Conservation (phyloP, 2,329 filamentous ascomycete species). For the Pestalotiopsis sp. region DNA sequence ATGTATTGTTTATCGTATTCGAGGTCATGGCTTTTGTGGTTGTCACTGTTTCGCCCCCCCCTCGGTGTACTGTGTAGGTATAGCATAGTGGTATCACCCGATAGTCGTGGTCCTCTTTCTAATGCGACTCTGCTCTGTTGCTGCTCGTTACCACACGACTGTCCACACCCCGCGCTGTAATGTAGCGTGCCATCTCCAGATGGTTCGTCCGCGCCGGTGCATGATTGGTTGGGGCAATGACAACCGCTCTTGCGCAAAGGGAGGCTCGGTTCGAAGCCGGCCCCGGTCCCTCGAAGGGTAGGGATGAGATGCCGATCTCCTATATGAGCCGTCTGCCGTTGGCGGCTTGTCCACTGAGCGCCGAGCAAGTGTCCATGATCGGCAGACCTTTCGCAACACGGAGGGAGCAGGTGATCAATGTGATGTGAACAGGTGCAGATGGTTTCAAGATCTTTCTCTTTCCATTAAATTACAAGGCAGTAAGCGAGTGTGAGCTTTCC, state of each 20-base stretch:
- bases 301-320: slow-evolving; percentile 6
- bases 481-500: slow-evolving; percentile 16
- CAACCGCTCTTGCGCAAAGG: neutral
- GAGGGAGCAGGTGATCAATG: neutral
- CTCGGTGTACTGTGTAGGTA: neutral
- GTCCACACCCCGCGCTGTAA: neutral
- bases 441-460: slow-evolving; percentile 10
- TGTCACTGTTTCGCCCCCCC: neutral
- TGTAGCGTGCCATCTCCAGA: neutral
- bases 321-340: neutral
- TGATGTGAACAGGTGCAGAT: neutral
- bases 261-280: slow-evolving; percentile 12
- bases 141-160: neutral
- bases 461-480: slow-evolving; percentile 17
- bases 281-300: neutral
- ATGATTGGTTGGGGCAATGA: neutral
- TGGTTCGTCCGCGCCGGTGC: neutral
- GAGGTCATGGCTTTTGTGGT: neutral
- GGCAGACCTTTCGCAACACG: neutral
- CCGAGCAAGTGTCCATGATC: neutral
- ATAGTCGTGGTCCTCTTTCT: neutral
- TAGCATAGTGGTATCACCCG: neutral
- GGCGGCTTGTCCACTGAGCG: neutral
- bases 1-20: neutral
- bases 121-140: neutral